Percentiles rank a stretch among this genome's conserved stretches.
phyloP scores from a whole-genome alignment of 768 basidiomycete species.

The Boletus bicolor region DNA sequence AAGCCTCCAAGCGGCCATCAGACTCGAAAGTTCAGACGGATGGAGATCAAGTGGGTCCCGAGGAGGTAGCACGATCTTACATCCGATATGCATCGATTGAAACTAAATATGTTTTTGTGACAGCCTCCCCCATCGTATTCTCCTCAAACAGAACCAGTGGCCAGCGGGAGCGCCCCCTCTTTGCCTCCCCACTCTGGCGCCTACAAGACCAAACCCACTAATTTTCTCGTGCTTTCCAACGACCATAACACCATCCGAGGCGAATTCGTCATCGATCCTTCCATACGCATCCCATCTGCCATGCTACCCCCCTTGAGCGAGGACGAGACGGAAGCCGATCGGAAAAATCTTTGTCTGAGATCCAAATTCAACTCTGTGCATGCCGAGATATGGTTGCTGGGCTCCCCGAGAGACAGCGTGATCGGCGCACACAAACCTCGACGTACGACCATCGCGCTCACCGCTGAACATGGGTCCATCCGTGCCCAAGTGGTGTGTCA shows the following conservation, averaged over 20 bases:
- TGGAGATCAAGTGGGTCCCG: background rate
- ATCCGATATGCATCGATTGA: background rate
- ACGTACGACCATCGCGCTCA: conserved; percentile 23
- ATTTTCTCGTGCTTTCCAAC: conserved; percentile 15
- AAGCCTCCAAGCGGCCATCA: background rate
- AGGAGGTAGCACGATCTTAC: conserved; percentile 11
- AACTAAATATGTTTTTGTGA: background rate
- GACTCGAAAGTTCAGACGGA: background rate
- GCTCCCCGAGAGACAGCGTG: background rate
- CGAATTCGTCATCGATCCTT: conserved; percentile 44
- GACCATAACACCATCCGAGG: conserved; percentile 13
- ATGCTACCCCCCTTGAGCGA: conserved; percentile 12
- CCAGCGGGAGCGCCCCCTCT: background rate
- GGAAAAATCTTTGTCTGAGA: background rate
- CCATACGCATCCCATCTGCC: conserved; percentile 34
- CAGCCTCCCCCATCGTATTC: conserved; percentile 29
- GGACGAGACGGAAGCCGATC: conserved; percentile 36
- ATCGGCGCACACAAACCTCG: conserved; percentile 5
- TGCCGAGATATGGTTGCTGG: conserved; percentile 33
- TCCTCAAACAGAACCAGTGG: background rate
- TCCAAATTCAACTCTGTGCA: conserved; percentile 36
- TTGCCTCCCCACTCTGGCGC: background rate
- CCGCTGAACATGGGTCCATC: conserved; percentile 16
- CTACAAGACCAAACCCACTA: conserved; percentile 30
- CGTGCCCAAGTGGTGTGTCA: conserved; percentile 20